Conservation (phyloP, 2,329 filamentous ascomycete genomes). For the Xylaria sp. region DNA sequence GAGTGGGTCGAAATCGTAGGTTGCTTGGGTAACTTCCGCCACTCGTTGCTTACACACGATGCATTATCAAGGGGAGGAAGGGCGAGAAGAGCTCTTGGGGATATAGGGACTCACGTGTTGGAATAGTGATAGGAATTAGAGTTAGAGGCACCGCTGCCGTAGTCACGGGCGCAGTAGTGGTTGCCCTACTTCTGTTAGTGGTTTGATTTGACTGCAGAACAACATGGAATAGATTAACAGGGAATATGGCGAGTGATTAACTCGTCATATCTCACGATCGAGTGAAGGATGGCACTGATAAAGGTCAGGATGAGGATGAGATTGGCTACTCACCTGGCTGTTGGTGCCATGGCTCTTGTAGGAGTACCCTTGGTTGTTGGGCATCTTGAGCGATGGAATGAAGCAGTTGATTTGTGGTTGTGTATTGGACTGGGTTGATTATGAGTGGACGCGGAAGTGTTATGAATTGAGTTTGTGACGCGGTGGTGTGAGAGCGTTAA, state of each 20-base stretch:
- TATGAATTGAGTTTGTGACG: neutral
- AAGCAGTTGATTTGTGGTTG: neutral
- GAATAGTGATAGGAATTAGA: conserved; percentile 74
- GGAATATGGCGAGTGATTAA: neutral
- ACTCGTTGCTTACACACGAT: neutral
- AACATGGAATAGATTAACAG: neutral
- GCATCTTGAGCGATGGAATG: conserved; percentile 41
- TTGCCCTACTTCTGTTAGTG: conserved; percentile 64
- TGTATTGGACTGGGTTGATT: neutral
- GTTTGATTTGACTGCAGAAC: neutral
- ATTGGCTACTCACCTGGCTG: conserved; percentile 60
- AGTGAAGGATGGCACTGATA: neutral
- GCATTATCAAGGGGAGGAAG: neutral
- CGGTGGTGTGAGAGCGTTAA: neutral
- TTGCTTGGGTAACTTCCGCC: neutral
- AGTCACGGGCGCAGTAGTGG: conserved; percentile 73
- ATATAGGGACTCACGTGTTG: conserved; percentile 60
- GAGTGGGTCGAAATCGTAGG: neutral
- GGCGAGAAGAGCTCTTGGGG: neutral
- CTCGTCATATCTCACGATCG: neutral
- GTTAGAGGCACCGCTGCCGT: conserved; percentile 65
- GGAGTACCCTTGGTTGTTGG: conserved; percentile 49
- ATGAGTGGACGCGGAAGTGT: neutral
- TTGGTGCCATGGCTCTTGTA: conserved; percentile 69
- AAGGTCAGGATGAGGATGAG: neutral